Evolutionary conservation across 805 yeast genomes (phyloP), one percentile per base, ranked within the genome.

Genomic region (Sugiyamaella chiloensis): DNA sequence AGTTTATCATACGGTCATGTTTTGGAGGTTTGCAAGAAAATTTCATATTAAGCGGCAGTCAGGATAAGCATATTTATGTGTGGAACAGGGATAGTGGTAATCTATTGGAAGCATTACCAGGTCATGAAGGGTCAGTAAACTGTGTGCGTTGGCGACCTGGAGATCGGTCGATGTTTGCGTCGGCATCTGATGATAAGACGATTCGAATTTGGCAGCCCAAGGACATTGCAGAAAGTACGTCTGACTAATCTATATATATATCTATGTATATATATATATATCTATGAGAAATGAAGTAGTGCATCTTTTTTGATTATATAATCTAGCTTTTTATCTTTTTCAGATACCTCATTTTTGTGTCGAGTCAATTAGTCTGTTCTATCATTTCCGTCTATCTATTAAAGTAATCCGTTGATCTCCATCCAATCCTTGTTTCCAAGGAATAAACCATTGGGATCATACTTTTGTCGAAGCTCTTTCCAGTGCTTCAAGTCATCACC

Each of bases 371-470:
- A n/a, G n/a, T n/a, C n/a, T n/a, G n/a, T n/a, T n/a, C n/a, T n/a
- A n/a, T n/a, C n/a, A n/a, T n/a, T n/a, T n/a, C n/a, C n/a, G n/a
- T n/a, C n/a, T n/a, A n/a, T n/a, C n/a, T 9, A 9, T 19, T 37
- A 39, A 14, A 49, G 16, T 24, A 65, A 51, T 1, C 96, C 96
- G 63, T 90, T 90, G 65, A 89, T 78, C 17, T 75, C 61, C 9
- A 87, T 80, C 99, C 99, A 91, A 24, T 76, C 79, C 56, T 74
- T 75, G 24, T 88, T 87, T 54, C 87, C 80, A 47, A 88, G 64
- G 61, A 91, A 90, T 2, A 90, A 81, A 9, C 87, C 88, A 3
- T 80, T 69, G 1, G 97, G 96, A 68, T 91, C 97, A 60, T 76
- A 76, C 52, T 78, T 73, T 41, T 67, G 69, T 63, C 97, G 78